phyloP scores from a whole-genome alignment of 768 basidiomycete genomes.

The Termitomyces heimii region DNA sequence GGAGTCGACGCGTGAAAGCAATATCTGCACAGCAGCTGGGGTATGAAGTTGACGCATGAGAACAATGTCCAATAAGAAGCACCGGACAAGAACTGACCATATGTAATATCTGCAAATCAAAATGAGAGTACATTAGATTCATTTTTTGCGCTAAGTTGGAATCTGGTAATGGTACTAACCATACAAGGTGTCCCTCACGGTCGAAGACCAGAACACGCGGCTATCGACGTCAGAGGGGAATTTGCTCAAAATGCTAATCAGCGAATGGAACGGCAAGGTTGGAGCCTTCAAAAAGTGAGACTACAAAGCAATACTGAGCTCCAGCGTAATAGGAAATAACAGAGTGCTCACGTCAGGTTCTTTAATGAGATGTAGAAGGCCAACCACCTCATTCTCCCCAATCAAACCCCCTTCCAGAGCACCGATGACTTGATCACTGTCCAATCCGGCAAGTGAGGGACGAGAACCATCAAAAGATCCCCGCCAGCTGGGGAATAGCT shows the following conservation, averaged over 20 bases:
- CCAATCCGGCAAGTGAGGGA: conserved; percentile 63
- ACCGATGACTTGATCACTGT: conserved; percentile 49
- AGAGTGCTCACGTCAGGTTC: conserved; percentile 60
- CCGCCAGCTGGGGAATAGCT: conserved; percentile 81
- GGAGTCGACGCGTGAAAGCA: conserved; percentile 42
- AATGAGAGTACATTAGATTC: conserved; percentile 1
- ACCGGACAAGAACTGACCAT: conserved; percentile 17
- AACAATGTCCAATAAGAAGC: neutral
- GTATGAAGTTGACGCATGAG: conserved; percentile 3
- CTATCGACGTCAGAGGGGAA: conserved; percentile 76
- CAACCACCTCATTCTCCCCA: conserved; percentile 60
- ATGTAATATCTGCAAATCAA: conserved; percentile 29
- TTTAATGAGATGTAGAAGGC: conserved; percentile 63
- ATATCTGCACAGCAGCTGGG: conserved; percentile 49
- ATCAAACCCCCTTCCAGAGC: conserved; percentile 62
- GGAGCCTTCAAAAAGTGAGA: conserved; percentile 86
- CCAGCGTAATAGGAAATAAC: neutral
- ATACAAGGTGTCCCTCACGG: conserved; percentile 59
- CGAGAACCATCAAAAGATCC: conserved; percentile 65
- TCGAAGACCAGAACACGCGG: conserved; percentile 65
- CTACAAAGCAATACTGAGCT: conserved; percentile 29
- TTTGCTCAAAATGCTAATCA: conserved; percentile 69
- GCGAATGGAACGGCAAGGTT: conserved; percentile 73
- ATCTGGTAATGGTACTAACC: conserved; percentile 34
- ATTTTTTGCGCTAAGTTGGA: neutral